These are phyloP conservation scores for Litsea cubeba DNA, from an alignment of 164 flowering plant species.

Conservation along the genomic window DNA sequence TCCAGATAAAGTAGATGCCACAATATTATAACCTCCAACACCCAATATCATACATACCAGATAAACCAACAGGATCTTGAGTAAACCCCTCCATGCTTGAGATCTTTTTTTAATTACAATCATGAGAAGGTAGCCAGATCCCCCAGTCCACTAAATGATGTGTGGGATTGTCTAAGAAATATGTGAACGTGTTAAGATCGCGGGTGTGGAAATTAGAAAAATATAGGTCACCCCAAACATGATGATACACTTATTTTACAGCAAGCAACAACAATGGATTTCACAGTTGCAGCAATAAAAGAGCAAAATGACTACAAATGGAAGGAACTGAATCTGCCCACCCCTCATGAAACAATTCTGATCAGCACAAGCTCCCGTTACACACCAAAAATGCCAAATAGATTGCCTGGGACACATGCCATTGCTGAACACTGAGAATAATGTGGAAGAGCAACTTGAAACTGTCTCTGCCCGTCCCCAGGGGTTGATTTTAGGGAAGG, in stretches of 20 bases:
- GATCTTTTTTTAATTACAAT: no score
- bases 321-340: conserved; percentile 1
- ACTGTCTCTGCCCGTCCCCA: not conserved
- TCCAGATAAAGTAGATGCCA: no score
- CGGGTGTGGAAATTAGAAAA: not conserved
- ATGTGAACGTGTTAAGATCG: no score
- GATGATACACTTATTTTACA: conserved; percentile 12
- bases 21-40: no score
- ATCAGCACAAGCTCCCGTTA: not conserved
- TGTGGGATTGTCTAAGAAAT: no score
- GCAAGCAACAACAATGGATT: conserved; percentile 1
- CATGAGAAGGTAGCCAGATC: no score
- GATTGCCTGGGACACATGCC: not conserved
- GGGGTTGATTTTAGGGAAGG: not conserved
- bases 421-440: not conserved
- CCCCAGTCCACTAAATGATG: no score
- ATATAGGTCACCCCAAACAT: conserved; percentile 2
- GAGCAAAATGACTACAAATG: not conserved
- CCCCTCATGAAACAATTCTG: not conserved
- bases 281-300: not conserved
- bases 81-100: no score
- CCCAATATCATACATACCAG: no score
- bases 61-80: no score
- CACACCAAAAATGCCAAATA: conserved; percentile 1
- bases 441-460: not conserved